A percentile compares a stretch with the other conserved stretches of the same genome.
Evolutionary conservation across 2,329 filamentous ascomycete genomes (phyloP).

Genomic region (Lizonia empirigonia): DNA sequence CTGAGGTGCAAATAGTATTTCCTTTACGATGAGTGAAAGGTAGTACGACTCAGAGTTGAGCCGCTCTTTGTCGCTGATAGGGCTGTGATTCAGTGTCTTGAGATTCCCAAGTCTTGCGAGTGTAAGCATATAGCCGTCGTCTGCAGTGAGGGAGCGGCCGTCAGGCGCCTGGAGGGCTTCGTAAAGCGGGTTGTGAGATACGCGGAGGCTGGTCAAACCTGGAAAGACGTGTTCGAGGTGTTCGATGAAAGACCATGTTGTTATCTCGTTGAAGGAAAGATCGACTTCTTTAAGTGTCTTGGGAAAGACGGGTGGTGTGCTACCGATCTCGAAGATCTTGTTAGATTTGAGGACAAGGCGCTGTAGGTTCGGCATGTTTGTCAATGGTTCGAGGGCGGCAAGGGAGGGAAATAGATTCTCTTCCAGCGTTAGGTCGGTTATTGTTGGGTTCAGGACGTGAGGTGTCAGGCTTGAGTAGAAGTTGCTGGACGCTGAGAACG

Average conservation of each 20-base stretch:
- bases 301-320: constrained; percentile 34
- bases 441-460: constrained; percentile 53
- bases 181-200: constrained; percentile 87
- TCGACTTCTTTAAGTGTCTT: constrained; percentile 50
- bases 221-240: constrained; percentile 71
- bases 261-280: constrained; percentile 53
- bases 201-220: constrained; percentile 72
- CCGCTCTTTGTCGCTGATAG: constrained; percentile 73
- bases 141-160: constrained; percentile 58
- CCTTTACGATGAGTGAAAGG: constrained; percentile 78
- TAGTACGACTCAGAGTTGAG: constrained; percentile 94
- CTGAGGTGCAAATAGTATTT: constrained; percentile 67
- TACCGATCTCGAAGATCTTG: constrained; percentile 59
- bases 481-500: constrained; percentile 55
- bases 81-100: constrained; percentile 71
- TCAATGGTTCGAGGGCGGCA: constrained; percentile 63
- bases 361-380: constrained; percentile 60
- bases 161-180: constrained; percentile 56
- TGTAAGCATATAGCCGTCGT: constrained; percentile 89
- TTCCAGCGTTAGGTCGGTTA: constrained; percentile 72
- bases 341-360: constrained; percentile 74
- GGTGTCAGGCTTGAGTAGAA: constrained; percentile 41
- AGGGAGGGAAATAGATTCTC: constrained; percentile 71
- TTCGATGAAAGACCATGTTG: constrained; percentile 76
- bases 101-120: constrained; percentile 74